Evolutionary conservation across 2,329 filamentous ascomycete species (phyloP), one percentile per base, ranked within the genome.

Genomic region (Diaporthe citrichinensis): DNA sequence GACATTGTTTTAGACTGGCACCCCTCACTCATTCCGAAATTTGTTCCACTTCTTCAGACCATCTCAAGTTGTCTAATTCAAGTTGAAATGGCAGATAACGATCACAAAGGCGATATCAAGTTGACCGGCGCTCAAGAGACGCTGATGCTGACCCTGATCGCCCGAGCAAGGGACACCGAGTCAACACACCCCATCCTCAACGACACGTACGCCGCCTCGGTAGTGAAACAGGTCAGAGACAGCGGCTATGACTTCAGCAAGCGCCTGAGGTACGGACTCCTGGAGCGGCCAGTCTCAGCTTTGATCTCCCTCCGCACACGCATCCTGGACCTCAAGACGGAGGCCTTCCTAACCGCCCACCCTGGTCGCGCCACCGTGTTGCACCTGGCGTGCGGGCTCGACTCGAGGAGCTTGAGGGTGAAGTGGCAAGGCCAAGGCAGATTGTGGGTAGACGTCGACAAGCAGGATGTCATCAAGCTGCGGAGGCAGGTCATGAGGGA

Each of bases 381-480:
- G n/a, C 65, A 68, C n/a, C 20, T 68, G n/a, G 65, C 65, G 9
- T 68, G 65, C 9, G 65, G 65, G 23, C 65, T 68, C 3, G 65
- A 68, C 65, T 41, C 65, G 46, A 68, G 65, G n/a, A 68, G 65
- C 15, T 1, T 53, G n/a, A 34, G 65, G 2, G 65, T 68, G 0
- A 68, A n/a, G 15, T 68, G 65, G 65, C 46, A 68, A 34, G 46
- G 8, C 0, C 7, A 53, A 14, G 65, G 46, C 3, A 68, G 65
- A 34, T 14, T 68, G 46, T 68, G 65, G 46, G 15, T 68, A 7
- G 46, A 68, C 2, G 46, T 68, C 8, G 65, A 68, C 46, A 68
- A 53, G 14, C 46, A 68, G 8, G 65, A 68, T 15, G 65, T 39
- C 31, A 53, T 53, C 31, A 46, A 68, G 65, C 46, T 68, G 46